Evolutionary conservation across 2,329 filamentous ascomycete species (phyloP), one percentile per base, ranked within the genome.

Genomic region (Aureobasidium lini): DNA sequence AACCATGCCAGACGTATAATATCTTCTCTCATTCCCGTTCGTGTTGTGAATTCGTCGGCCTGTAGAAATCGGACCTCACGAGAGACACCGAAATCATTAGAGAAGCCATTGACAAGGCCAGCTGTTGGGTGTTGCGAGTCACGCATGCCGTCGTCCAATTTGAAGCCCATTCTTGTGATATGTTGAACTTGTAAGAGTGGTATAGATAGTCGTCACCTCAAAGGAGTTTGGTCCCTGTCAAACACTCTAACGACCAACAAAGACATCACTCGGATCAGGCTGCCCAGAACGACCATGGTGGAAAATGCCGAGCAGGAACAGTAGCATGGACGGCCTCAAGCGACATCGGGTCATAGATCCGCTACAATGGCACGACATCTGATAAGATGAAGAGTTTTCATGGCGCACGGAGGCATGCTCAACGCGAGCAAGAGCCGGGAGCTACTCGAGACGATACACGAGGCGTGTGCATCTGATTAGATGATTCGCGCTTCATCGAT

Each of bases 1-100:
- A 78, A 69, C 77, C 77, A 79, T 42, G 77, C 71, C 37, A 74
- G 46, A 10, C 79, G 70, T 11, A 79, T 16, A 15, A 75, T 56
- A 16, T 76, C 75, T n/a, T 77, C 72, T 60, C 63, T 73, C 66
- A 75, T 68, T 32, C 70, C 67, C 7, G 73, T 75, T 15, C 65
- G 64, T 10, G 67, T 69, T 3, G 36, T 44, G 4, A 8, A 53
- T 15, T 68, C 57, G 37, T 71, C 61, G 34, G 68, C 62, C 10
- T 59, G 62, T 59, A 75, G 66, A 5, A 62, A 66, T 18, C 43
- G 40, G n/a, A 74, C 42, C 13, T 57, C 28, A 23, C 42, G 42
- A 23, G 18, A 28, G 42, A 16, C 9, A 29, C 18, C 42, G 13
- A 16, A 23, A 7, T 46, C 42, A 5, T 23, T 9, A 9, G 10